Evolutionary conservation across 2,329 filamentous ascomycete genomes (phyloP), one percentile per base, ranked within the genome.

Genomic region (Sarocladium strictum): DNA sequence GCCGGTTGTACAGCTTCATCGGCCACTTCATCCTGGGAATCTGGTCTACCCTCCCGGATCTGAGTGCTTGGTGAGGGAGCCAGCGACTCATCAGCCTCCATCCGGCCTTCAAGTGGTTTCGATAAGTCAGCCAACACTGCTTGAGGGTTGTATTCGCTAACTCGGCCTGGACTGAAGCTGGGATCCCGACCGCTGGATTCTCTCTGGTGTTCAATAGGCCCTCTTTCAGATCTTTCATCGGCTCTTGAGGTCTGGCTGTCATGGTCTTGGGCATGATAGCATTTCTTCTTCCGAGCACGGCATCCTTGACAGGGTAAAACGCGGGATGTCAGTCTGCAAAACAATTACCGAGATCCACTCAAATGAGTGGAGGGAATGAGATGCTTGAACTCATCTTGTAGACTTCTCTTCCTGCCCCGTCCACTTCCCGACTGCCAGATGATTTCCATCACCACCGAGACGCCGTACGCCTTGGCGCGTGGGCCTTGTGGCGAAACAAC

Each of bases 91-190:
- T 27, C n/a, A 3, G 23, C n/a, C 43, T 15, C 24, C 43, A 29
- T 43, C 15, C 17, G 40, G 9, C 21, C 40, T 9, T 17, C 40
- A 17, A 51, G 27, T 3, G 47, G 47, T 19, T 35, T 19, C 38
- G 59, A 57, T 1, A 61, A 52, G 11, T 60, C 57, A 32, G 45
- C 55, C 17, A 61, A 33, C 3, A 61, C 57, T 5, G 57, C 58
- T 32, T 61, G 57, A 4, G 60, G 60, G 17, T 60, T 61, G 50
- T 61, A 61, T 15, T 55, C 54, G 47, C 57, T 60, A 23, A 58
- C 55, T 11, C 58, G 54, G 21, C 54, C 56, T 2, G 54, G 56
- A 27, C 45, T 54, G 2, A 53, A 55, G 24, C 57, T 60, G 0
- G 53, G 50, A 3, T 58, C 54, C 0, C 57, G 54, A 4, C 38